Evolutionary conservation across 768 basidiomycete genomes (phyloP).

Genomic region (Podaxis sp.): DNA sequence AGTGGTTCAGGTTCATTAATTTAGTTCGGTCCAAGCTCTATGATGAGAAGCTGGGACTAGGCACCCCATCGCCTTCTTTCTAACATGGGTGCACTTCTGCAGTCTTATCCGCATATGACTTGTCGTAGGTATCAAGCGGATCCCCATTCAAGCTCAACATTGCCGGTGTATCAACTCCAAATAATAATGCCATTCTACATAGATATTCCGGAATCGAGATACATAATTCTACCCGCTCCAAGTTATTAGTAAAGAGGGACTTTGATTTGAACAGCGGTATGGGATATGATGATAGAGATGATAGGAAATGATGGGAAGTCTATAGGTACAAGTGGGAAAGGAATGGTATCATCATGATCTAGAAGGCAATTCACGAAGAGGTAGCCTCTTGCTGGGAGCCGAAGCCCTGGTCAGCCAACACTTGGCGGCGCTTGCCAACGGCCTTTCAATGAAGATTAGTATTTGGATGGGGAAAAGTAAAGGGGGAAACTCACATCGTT

Average conservation of each 20-base stretch:
- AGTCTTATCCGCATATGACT: too few species aligned
- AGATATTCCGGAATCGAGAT: not conserved
- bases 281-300: not conserved
- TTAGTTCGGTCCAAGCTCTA: too few species aligned
- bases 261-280: not conserved
- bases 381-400: slow-evolving; percentile 1
- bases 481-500: slow-evolving; percentile 44
- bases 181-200: not conserved
- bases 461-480: not conserved
- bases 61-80: too few species aligned
- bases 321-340: too few species aligned
- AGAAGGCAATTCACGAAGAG: not conserved
- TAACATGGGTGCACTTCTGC: too few species aligned
- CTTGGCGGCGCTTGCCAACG: slow-evolving; percentile 44
- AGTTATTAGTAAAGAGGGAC: not conserved
- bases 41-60: too few species aligned
- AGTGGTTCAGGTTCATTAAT: not conserved
- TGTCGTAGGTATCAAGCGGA: too few species aligned
- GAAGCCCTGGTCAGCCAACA: slow-evolving; percentile 28
- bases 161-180: not conserved
- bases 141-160: too few species aligned
- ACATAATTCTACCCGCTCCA: slow-evolving; percentile 2
- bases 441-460: slow-evolving; percentile 28
- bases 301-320: not conserved
- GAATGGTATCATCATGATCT: not conserved